These are phyloP conservation scores for Polygonum maritimum DNA, from an alignment of 148 eudicot species.

Conservation along the genomic window DNA sequence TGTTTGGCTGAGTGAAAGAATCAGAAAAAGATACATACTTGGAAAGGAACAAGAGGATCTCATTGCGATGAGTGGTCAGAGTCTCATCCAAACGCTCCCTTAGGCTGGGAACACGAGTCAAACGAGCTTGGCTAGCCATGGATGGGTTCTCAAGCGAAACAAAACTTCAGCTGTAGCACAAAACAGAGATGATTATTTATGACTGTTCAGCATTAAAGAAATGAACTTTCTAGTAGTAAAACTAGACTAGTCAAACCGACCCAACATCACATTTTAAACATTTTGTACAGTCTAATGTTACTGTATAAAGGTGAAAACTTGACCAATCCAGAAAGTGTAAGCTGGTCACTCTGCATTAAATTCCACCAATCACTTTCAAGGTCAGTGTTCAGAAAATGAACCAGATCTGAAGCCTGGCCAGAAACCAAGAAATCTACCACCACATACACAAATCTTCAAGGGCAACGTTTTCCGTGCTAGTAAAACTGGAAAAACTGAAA, in stretches of 20 bases:
- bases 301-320: background rate
- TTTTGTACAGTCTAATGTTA: background rate
- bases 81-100: slow-evolving; percentile 17
- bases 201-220: too few species aligned
- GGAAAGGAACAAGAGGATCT: slow-evolving; percentile 25
- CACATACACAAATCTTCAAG: background rate
- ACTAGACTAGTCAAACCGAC: background rate
- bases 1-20: background rate
- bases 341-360: background rate
- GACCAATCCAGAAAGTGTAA: background rate
- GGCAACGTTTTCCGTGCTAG: background rate
- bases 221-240: background rate
- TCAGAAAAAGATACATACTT: slow-evolving; percentile 12
- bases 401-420: background rate
- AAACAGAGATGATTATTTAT: background rate
- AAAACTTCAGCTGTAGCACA: background rate
- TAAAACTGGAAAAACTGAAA: background rate
- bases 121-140: slow-evolving; percentile 6
- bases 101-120: slow-evolving; percentile 16
- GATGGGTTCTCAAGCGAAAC: background rate
- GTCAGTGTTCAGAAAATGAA: background rate
- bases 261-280: background rate
- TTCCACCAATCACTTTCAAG: background rate
- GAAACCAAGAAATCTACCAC: background rate
- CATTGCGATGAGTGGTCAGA: slow-evolving; percentile 18